Evolutionary conservation across 2,329 filamentous ascomycete species (phyloP).

Genomic region (Aulographum hederae): DNA sequence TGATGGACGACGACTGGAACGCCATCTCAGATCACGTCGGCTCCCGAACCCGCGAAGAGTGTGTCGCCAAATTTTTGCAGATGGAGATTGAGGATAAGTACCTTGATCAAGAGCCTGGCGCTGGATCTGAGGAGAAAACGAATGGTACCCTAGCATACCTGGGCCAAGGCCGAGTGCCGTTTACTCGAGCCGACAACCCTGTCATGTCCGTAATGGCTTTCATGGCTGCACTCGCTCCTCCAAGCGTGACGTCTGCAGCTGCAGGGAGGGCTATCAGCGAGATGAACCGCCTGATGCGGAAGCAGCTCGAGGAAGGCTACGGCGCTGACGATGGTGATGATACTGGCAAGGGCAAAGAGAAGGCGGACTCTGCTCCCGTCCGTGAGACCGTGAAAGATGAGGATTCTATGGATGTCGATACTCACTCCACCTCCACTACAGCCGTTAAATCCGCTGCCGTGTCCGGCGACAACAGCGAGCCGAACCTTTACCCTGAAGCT

Average conservation of each 20-base stretch:
- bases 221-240: conserved; percentile 78
- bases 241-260: conserved; percentile 74
- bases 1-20: conserved; percentile 91
- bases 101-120: conserved; percentile 53
- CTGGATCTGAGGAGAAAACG: conserved; percentile 40
- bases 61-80: conserved; percentile 88
- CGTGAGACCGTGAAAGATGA: conserved; percentile 28
- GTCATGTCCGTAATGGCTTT: conserved; percentile 94
- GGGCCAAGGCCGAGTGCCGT: conserved; percentile 64
- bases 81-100: conserved; percentile 97
- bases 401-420: conserved; percentile 41
- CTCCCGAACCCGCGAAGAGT: conserved; percentile 84
- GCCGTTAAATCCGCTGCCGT: conserved; percentile 12
- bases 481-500: conserved; percentile 31
- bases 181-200: conserved; percentile 85
- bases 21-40: conserved; percentile 83
- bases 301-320: conserved; percentile 49
- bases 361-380: conserved; percentile 8
- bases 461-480: conserved; percentile 26
- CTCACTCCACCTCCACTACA: too few species aligned
- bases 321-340: conserved; percentile 27
- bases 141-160: conserved; percentile 21
- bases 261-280: conserved; percentile 76
- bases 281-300: conserved; percentile 62
- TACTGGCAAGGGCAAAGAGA: conserved; percentile 39